phyloP scores from a whole-genome alignment of 2,329 filamentous ascomycete genomes.

The Sporothrix brunneoviolacea region DNA sequence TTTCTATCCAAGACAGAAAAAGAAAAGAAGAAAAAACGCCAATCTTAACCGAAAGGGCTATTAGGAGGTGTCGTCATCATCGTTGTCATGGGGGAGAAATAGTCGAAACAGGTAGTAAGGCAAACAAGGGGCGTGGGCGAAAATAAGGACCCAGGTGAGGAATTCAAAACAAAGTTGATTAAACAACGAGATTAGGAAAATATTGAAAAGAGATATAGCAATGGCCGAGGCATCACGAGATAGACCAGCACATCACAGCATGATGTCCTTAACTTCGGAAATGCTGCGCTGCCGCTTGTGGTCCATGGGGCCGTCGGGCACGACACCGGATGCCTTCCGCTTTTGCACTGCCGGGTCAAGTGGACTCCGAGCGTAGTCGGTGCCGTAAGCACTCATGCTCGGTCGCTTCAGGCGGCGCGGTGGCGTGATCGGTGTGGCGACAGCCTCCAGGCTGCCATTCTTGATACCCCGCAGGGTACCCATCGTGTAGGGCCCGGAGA shows the following conservation, averaged over 20 bases:
- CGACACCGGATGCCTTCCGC: constrained; percentile 43
- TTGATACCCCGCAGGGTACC: constrained; percentile 58
- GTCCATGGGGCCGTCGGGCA: constrained; percentile 27
- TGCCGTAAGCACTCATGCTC: constrained; percentile 18
- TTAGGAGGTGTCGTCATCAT: too few relatives aligned
- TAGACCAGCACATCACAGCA: constrained; percentile 12
- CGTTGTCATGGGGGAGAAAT: too few relatives aligned
- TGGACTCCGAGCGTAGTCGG: constrained; percentile 43
- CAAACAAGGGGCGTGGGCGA: too few relatives aligned
- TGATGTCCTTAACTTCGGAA: constrained; percentile 44
- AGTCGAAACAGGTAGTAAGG: too few relatives aligned
- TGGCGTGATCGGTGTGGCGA: constrained; percentile 62
- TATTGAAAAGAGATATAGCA: too few relatives aligned
- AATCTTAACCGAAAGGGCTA: too few relatives aligned
- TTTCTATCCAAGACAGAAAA: neutral
- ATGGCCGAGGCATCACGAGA: too few relatives aligned
- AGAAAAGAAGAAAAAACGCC: neutral
- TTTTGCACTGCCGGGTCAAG: constrained; percentile 44
- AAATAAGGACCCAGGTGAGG: too few relatives aligned
- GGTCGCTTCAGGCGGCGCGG: constrained; percentile 50
- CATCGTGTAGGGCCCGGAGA: constrained; percentile 53
- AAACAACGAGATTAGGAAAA: too few relatives aligned
- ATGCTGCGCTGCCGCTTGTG: constrained; percentile 56
- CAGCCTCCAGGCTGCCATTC: constrained; percentile 58
- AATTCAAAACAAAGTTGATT: too few relatives aligned